Evolutionary conservation across 371 early-diverging fungal genomes (phyloP), one percentile per base, ranked within the genome.

Genomic region (Cokeromyces recurvatus): DNA sequence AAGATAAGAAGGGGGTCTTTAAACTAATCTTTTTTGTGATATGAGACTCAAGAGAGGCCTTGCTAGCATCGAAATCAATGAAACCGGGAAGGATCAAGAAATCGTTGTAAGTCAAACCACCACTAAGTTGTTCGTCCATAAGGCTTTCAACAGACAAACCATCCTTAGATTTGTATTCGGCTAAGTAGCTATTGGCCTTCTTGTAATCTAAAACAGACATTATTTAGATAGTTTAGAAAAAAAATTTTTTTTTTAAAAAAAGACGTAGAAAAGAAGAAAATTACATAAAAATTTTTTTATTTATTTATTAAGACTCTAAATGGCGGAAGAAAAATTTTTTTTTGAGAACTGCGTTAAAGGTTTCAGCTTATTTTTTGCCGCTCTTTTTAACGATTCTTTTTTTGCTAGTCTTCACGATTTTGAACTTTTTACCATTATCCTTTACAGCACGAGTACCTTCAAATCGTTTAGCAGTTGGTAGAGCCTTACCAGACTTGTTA

Each of bases 21-120:
- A 95, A 74, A 35, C 81, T 68, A 59, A 90, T 89, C 48, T 91
- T 55, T 72, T 84, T 88, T 27, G 95, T 94, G 55, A 95, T 81
- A 62, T 79, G 81, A 56, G 86, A 78, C 39, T 89, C 89, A 41
- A 92, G 76, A 48, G 76, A 67, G 27, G 90, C 88, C 14, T 66
- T 66, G 57, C 79, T 72, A 21, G 95, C 94, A 43, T 86, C 78
- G 65, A 97, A 97, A 77, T 93, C 78, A 73, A 97, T 93, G 74
- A 64, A 92, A 24, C 95, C 97, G 43, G 96, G 97, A 22, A 97
- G 80, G 58, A 97, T 82, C 73, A 97, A 73, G 57, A 97, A 93
- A 74, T 95, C 97, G 77, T 94, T 95, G 81, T 95, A 95, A 44
- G 97, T 95, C 51, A 97, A 76, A 38, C 95, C 97, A 49, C 93